Conservation (phyloP, 2,329 filamentous ascomycete genomes). For the Didymella sp. region DNA sequence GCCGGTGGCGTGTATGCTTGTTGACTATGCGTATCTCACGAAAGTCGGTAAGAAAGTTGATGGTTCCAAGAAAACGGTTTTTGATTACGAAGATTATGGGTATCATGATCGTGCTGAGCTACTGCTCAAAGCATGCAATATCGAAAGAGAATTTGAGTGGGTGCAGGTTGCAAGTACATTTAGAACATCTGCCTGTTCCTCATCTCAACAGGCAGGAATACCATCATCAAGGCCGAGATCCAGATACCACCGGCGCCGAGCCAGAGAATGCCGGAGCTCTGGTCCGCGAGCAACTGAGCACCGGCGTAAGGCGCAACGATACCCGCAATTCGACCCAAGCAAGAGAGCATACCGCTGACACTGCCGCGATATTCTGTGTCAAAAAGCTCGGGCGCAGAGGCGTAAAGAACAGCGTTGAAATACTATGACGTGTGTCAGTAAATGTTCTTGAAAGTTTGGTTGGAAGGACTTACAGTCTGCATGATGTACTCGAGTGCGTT, state of each 20-base stretch:
- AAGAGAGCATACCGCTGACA: conserved; percentile 41
- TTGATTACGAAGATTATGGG: conserved; percentile 6
- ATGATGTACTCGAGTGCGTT: conserved; percentile 45
- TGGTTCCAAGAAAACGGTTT: neutral
- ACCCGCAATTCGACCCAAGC: conserved; percentile 37
- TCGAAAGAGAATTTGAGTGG: neutral
- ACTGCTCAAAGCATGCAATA: conserved; percentile 5
- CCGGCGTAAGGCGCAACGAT: conserved; percentile 41
- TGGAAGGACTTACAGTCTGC: conserved; percentile 32
- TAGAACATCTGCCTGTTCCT: conserved; percentile 42
- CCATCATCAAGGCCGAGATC: conserved; percentile 38
- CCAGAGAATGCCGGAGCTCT: conserved; percentile 40
- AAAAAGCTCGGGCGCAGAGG: conserved; percentile 40
- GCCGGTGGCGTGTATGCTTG: neutral
- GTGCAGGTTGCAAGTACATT: neutral
- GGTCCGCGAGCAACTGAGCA: conserved; percentile 28
- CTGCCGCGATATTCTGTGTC: conserved; percentile 41
- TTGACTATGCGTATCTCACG: neutral
- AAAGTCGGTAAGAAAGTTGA: too few species aligned
- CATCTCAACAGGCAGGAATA: conserved; percentile 42
- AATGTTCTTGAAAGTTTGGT: too few species aligned
- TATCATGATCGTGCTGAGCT: conserved; percentile 13
- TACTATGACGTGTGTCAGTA: conserved; percentile 21
- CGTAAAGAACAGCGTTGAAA: conserved; percentile 42
- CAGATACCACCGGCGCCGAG: conserved; percentile 41